These are phyloP conservation scores for Colletotrichum liaoningense DNA, from an alignment of 2,329 filamentous ascomycete species.

Conservation along the genomic window DNA sequence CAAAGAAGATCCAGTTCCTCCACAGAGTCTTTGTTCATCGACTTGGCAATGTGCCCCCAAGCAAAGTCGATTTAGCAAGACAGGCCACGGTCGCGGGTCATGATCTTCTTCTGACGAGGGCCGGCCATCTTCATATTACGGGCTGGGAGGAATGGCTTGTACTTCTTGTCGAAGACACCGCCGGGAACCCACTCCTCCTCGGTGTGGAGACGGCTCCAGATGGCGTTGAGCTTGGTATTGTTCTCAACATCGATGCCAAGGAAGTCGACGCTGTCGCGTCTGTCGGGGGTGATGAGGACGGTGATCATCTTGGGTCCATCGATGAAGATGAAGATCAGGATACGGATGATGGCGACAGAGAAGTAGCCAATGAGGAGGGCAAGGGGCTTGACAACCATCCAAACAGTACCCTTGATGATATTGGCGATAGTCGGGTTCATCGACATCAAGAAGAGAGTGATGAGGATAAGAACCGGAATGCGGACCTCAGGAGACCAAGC, in stretches of 20 bases:
- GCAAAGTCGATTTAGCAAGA: constrained; percentile 11
- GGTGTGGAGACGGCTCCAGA: constrained; percentile 16
- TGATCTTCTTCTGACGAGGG: constrained; percentile 25
- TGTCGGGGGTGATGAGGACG: neutral
- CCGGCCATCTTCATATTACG: constrained; percentile 24
- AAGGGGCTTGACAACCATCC: constrained; percentile 21
- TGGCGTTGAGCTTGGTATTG: constrained; percentile 32
- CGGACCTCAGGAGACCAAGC: constrained; percentile 24
- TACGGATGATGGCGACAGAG: constrained; percentile 12
- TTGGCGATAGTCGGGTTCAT: constrained; percentile 20
- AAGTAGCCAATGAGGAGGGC: constrained; percentile 19
- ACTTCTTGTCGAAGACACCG: constrained; percentile 32
- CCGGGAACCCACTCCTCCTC: constrained; percentile 1
- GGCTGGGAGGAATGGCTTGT: constrained; percentile 21
- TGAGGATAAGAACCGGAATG: constrained; percentile 11
- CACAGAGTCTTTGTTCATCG: neutral
- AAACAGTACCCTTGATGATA: constrained; percentile 2
- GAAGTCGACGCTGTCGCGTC: neutral
- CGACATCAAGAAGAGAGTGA: constrained; percentile 16
- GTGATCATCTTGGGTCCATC: constrained; percentile 18
- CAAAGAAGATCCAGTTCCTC: constrained; percentile 1
- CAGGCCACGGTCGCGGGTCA: constrained; percentile 20
- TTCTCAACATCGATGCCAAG: constrained; percentile 4
- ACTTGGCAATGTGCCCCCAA: neutral
- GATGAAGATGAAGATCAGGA: constrained; percentile 28